Evolutionary conservation across 805 yeast genomes (phyloP).

Genomic region (Ogataea trehalophila): DNA sequence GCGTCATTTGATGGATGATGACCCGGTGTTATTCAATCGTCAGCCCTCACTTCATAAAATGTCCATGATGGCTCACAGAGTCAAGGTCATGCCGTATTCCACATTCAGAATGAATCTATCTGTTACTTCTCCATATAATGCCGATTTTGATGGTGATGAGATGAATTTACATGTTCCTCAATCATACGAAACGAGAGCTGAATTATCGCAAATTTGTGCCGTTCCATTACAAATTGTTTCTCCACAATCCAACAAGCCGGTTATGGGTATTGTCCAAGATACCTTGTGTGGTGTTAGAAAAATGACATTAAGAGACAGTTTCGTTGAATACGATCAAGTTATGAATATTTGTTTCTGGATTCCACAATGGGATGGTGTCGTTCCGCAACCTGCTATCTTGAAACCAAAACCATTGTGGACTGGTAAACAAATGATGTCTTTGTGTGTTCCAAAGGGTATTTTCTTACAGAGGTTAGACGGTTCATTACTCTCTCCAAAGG

Average conservation of each 20-base stretch:
- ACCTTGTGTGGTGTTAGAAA: conserved; percentile 96
- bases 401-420: conserved; percentile 97
- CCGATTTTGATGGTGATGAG: conserved; percentile 99
- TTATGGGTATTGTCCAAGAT: conserved; percentile 99
- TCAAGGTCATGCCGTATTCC: conserved; percentile 97
- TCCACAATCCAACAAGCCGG: conserved; percentile 98
- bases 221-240: conserved; percentile 97
- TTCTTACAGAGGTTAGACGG: conserved; percentile 93
- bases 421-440: conserved; percentile 89
- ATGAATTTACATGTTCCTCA: conserved; percentile 99
- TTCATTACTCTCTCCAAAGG: conserved; percentile 79
- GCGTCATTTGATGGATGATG: conserved; percentile 95
- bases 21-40: conserved; percentile 96
- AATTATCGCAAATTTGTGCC: conserved; percentile 88
- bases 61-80: conserved; percentile 99
- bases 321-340: conserved; percentile 87
- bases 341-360: conserved; percentile 98
- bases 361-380: conserved; percentile 97
- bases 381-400: conserved; percentile 90
- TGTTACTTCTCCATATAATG: conserved; percentile 98
- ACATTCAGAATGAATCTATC: conserved; percentile 95
- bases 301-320: conserved; percentile 86
- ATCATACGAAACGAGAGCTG: conserved; percentile 96
- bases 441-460: conserved; percentile 94
- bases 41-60: conserved; percentile 98